A percentile compares a stretch with the other conserved stretches of the same genome.
phyloP scores from a whole-genome alignment of 768 basidiomycete species.

The Podaxis sp. region DNA sequence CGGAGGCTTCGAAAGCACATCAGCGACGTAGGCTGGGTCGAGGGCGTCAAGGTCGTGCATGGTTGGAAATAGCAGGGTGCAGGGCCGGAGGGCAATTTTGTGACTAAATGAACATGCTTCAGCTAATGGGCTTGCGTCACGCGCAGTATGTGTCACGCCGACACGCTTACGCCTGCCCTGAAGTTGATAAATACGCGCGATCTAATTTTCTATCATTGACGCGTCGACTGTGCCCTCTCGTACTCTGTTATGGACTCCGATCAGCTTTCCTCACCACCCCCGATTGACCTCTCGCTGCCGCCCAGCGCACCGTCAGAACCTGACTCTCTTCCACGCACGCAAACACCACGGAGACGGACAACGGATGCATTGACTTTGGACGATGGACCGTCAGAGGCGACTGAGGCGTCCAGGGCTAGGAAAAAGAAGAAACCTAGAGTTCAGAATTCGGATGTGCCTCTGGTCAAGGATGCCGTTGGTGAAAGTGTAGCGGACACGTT shows the following conservation, averaged over 20 bases:
- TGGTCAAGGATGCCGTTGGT: constrained; percentile 91
- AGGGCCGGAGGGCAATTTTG: not conserved
- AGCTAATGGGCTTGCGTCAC: constrained; percentile 6
- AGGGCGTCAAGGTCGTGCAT: constrained; percentile 58
- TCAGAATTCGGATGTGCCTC: constrained; percentile 67
- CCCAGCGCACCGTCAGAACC: constrained; percentile 44
- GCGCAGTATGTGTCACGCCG: constrained; percentile 17
- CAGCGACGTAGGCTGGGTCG: constrained; percentile 60
- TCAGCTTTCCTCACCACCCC: constrained; percentile 53
- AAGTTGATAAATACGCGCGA: constrained; percentile 21
- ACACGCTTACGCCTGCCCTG: constrained; percentile 39
- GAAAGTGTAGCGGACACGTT: constrained; percentile 94
- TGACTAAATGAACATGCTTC: not conserved
- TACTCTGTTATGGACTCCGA: constrained; percentile 47
- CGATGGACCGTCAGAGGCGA: constrained; percentile 32
- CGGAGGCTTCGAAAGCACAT: constrained; percentile 62
- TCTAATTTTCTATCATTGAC: constrained; percentile 28
- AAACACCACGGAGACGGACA: constrained; percentile 36
- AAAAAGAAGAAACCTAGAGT: constrained; percentile 42
- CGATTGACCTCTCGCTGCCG: constrained; percentile 46
- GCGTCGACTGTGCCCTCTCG: constrained; percentile 23
- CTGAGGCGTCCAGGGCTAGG: constrained; percentile 23
- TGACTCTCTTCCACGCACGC: constrained; percentile 25
- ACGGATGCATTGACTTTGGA: constrained; percentile 53
- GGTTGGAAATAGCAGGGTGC: constrained; percentile 8